Conservation (phyloP, 1,284 basidiomycete genomes). For the Entoloma clypeatum region DNA sequence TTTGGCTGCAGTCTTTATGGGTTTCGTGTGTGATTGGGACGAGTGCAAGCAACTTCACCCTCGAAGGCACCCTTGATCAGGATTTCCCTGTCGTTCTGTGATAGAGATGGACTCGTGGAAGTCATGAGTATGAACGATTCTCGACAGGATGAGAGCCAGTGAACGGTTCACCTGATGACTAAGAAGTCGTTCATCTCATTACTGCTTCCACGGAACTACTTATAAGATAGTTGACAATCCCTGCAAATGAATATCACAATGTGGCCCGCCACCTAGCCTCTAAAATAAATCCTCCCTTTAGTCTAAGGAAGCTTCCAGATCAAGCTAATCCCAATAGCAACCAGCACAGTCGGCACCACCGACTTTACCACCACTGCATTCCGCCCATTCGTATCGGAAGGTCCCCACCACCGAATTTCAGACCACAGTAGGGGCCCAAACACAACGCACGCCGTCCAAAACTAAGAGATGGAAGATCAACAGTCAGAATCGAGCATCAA, state of each 20-base stretch:
- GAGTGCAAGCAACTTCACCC: background rate
- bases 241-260: too few relatives aligned
- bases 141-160: too few relatives aligned
- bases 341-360: slow-evolving; percentile 10
- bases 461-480: slow-evolving; percentile 40
- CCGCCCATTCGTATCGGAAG: slow-evolving; percentile 13
- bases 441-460: slow-evolving; percentile 86
- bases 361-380: slow-evolving; percentile 10
- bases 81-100: slow-evolving; percentile 1
- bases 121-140: too few relatives aligned
- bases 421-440: slow-evolving; percentile 84
- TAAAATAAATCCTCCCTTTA: too few relatives aligned
- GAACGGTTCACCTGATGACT: too few relatives aligned
- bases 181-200: too few relatives aligned
- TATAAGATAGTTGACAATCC: too few relatives aligned
- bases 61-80: slow-evolving; percentile 8
- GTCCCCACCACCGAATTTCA: slow-evolving; percentile 52
- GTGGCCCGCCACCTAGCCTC: too few relatives aligned
- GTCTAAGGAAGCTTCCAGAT: slow-evolving; percentile 12
- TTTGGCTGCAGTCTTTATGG: slow-evolving; percentile 31
- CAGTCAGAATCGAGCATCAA: slow-evolving; percentile 6
- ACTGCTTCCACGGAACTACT: too few relatives aligned
- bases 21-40: background rate
- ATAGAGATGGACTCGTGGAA: too few relatives aligned
- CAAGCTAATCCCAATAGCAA: slow-evolving; percentile 8